phyloP scores from a whole-genome alignment of 805 yeast genomes.

The Candida peoriensis region DNA sequence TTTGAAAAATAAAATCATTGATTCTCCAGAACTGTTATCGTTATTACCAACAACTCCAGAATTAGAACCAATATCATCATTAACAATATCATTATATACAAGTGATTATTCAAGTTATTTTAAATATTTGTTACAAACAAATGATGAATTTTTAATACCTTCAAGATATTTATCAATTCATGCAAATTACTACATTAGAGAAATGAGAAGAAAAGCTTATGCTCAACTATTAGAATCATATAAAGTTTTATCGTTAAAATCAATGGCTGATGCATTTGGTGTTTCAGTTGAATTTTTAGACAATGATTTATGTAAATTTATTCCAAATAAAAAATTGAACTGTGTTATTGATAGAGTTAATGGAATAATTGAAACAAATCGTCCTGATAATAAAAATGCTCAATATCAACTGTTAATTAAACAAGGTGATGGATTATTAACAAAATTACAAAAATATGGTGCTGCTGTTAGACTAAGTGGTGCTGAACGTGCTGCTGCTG shows the following conservation, averaged over 20 bases:
- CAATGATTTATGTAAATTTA: constrained; percentile 79
- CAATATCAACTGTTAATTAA: constrained; percentile 86
- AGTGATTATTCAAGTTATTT: constrained; percentile 83
- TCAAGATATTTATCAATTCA: constrained; percentile 70
- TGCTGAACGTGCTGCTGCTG: constrained; percentile 54
- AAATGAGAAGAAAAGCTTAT: constrained; percentile 92
- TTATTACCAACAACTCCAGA: constrained; percentile 65
- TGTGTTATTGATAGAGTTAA: constrained; percentile 95
- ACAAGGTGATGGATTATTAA: constrained; percentile 87
- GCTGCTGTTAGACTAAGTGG: constrained; percentile 96
- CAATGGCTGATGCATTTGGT: constrained; percentile 93
- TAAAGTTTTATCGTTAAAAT: constrained; percentile 79
- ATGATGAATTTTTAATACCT: constrained; percentile 62
- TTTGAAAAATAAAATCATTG: constrained; percentile 77
- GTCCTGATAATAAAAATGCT: constrained; percentile 94
- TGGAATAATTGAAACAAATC: constrained; percentile 90
- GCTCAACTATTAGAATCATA: constrained; percentile 92
- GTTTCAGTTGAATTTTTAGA: constrained; percentile 87
- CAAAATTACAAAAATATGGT: constrained; percentile 93
- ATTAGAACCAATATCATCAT: constrained; percentile 73
- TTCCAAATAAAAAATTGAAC: constrained; percentile 89
- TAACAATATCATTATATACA: constrained; percentile 82
- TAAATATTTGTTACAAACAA: constrained; percentile 69
- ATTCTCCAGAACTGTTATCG: constrained; percentile 89
- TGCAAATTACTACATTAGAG: constrained; percentile 80